Conservation (phyloP, 1,284 basidiomycete species). For the Ganoderma leucocontextum region DNA sequence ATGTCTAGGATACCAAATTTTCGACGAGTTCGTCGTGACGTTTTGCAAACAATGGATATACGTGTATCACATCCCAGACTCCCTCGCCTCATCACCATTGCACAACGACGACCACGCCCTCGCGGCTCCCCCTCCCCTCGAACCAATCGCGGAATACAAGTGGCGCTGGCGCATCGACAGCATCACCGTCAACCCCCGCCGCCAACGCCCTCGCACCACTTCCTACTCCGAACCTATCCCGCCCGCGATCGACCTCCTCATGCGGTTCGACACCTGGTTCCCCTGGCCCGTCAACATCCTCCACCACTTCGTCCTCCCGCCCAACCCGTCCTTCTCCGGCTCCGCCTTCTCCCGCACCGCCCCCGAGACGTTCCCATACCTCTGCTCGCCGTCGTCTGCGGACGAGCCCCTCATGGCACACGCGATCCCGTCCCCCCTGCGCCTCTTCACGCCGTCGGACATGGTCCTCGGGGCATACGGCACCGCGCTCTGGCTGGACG, state of each 20-base stretch:
- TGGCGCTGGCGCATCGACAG: constrained; percentile 67
- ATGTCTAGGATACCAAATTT: constrained; percentile 47
- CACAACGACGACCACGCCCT: not conserved
- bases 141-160: constrained; percentile 53
- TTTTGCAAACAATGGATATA: constrained; percentile 42
- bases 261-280: constrained; percentile 66
- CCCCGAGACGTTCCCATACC: constrained; percentile 20
- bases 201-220: constrained; percentile 35
- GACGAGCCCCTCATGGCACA: constrained; percentile 35
- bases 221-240: constrained; percentile 29
- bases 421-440: constrained; percentile 66
- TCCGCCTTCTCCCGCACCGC: constrained; percentile 36
- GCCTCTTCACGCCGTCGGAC: constrained; percentile 62
- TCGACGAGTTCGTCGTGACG: constrained; percentile 38
- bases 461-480: constrained; percentile 65
- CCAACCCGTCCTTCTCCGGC: constrained; percentile 49
- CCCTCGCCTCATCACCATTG: not conserved
- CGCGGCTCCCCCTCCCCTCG: constrained; percentile 34
- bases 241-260: constrained; percentile 56
- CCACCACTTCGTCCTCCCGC: constrained; percentile 63
- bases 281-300: constrained; percentile 76
- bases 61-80: constrained; percentile 34
- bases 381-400: constrained; percentile 7
- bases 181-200: constrained; percentile 47
- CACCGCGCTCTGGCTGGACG: constrained; percentile 71